Evolutionary conservation across 2,329 filamentous ascomycete genomes (phyloP).

Genomic region (Xylariaceae sp.): DNA sequence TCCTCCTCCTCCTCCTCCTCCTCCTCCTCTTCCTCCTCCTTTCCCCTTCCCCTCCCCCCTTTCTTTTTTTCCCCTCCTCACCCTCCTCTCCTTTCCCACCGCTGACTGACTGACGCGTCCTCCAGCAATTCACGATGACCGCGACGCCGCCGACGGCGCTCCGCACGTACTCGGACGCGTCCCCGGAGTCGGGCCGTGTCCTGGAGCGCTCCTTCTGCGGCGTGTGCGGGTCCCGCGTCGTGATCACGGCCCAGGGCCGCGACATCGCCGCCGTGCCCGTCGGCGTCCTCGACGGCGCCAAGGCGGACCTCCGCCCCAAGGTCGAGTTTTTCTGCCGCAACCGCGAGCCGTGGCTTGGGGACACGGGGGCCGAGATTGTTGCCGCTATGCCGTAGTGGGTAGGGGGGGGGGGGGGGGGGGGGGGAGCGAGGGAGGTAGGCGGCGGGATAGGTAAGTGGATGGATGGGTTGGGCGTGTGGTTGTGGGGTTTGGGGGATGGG

Average conservation of each 20-base stretch:
- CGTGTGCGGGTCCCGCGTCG: conserved; percentile 22
- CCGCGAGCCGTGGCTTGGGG: conserved; percentile 17
- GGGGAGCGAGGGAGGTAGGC: neutral
- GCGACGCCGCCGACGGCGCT: conserved; percentile 17
- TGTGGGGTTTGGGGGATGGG: too few species aligned
- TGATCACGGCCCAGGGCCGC: too few species aligned
- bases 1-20: neutral
- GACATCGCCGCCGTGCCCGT: conserved; percentile 15
- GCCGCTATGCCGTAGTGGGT: conserved; percentile 7
- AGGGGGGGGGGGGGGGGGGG: conserved; percentile 1
- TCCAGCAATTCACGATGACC: conserved; percentile 26
- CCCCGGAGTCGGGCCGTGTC: conserved; percentile 21
- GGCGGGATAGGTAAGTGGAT: too few species aligned
- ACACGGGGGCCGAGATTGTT: conserved; percentile 4
- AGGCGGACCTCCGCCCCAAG: conserved; percentile 16
- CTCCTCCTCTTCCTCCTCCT: neutral
- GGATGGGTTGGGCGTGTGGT: too few species aligned
- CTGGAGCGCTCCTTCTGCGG: conserved; percentile 29
- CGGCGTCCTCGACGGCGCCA: conserved; percentile 30
- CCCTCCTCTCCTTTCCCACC: neutral
- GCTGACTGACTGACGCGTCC: neutral
- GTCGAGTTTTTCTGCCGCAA: conserved; percentile 20
- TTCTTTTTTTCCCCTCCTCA: too few species aligned
- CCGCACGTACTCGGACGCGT: conserved; percentile 21
- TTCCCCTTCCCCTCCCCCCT: neutral